Evolutionary conservation across 257 asterid genomes (phyloP), one percentile per base, ranked within the genome.

Genomic region (Nicotiana benthamiana): DNA sequence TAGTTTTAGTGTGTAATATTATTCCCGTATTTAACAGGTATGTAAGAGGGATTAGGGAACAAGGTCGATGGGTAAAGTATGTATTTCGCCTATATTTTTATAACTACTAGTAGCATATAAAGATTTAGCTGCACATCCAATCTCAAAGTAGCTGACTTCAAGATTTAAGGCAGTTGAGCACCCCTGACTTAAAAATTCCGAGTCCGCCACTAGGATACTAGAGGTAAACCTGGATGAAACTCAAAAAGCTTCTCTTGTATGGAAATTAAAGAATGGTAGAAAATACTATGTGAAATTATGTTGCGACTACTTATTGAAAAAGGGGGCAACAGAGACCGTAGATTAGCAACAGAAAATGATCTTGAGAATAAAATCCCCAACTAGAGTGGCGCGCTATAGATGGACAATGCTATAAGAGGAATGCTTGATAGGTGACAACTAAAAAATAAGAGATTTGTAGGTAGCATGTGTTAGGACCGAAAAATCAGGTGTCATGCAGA

Each of bases 231-330:
- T 26, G 11, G 56, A 68, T 5, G 56, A 68, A 40, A 18, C 56
- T 20, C 76, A 40, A 68, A 40, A 18, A 40, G 32, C 53, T 68
- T 36, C 56, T 40, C 30, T 40, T 48, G 18, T 40, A 63, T 3
- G 46, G 70, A 76, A 51, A 54, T 13, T 27, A 22, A 66, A 75
- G 26, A 79, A 83, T 32, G 60, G 80, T 66, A 59, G 74, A 24
- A 76, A 40, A 32, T 26, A 61, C 75, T 59, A 66, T 24, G 24
- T 46, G 82, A 81, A 77, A 77, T 76, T 70, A 48, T 61, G 82
- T 30, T 68, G 51, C 57, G 32, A 48, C 54, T 79, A 57, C 61
- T 40, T 75, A 81, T 82, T 32, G 24, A 36, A 18, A 36, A 53
- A 68, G 20, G 76, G 56, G 32, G 9, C 56, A 68, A 68, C 30